These are phyloP conservation scores for Globisporangium yorkense DNA, from an alignment of 352 stramenopile species.

Conservation along the genomic window DNA sequence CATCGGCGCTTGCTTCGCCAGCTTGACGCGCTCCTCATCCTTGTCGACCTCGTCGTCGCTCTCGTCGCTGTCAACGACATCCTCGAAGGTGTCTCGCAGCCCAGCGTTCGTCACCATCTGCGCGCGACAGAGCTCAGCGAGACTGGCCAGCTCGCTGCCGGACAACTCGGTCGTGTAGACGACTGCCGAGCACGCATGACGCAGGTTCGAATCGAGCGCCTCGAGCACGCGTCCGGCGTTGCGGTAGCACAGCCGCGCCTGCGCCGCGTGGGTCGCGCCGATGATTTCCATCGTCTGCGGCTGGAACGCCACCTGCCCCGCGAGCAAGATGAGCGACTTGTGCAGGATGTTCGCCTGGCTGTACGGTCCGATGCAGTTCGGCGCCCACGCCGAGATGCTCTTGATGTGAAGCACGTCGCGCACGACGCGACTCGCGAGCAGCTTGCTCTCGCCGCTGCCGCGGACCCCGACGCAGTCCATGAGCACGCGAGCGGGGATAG, in stretches of 20 bases:
- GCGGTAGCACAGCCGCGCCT: constrained; percentile 48
- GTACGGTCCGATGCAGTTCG: constrained; percentile 98
- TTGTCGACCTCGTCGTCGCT: constrained; percentile 78
- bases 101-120: constrained; percentile 42
- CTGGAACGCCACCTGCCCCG: constrained; percentile 96
- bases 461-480: constrained; percentile 90
- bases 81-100: constrained; percentile 49
- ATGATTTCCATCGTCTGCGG: constrained; percentile 93
- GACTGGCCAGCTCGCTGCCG: neutral
- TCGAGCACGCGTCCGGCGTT: constrained; percentile 70
- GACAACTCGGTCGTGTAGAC: constrained; percentile 40
- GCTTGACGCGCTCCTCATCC: constrained; percentile 26
- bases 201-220: constrained; percentile 74
- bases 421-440: constrained; percentile 44
- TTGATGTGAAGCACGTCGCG: constrained; percentile 94
- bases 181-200: constrained; percentile 57
- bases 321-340: constrained; percentile 89
- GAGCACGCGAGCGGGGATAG: constrained; percentile 67
- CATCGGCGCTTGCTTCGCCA: constrained; percentile 47
- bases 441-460: constrained; percentile 57
- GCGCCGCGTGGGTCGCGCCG: constrained; percentile 27
- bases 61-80: constrained; percentile 59
- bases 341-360: constrained; percentile 95
- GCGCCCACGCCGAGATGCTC: constrained; percentile 96
- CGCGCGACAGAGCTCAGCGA: constrained; percentile 10